Base-by-base conservation (phyloP, 2,329 filamentous ascomycete species). In the Colletotrichum chrysophilum region DNA sequence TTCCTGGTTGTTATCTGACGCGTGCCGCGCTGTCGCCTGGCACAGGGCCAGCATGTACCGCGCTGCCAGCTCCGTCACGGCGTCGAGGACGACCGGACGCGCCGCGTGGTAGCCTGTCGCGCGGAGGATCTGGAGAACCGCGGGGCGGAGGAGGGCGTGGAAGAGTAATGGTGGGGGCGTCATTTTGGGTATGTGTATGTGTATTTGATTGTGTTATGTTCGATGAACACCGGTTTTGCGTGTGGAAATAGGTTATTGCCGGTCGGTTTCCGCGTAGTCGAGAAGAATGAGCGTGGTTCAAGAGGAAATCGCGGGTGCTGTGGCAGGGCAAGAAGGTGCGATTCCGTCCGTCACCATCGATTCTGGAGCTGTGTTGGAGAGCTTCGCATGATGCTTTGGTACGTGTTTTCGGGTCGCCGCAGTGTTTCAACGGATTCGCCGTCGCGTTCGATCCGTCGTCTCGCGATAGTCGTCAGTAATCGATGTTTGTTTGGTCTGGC, bases 101-200 rank as follows among this genome's bases (percentile, higher is more conserved):
- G 95, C 94, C 56, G 93, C 90, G 83, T 97, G 95, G 86, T 97
- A 98, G 82, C 96, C 96, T 28, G 95, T 94, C 34, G 96, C 95
- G 81, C 96, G 95, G 67, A 98, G 92, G 80, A 98, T 96, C 85
- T 98, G 96, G 74, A 98, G 92, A 76, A 98, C 92, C 64, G 93
- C 93, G 3, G 96, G 96, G 56, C 96, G 95, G 73, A 98, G 90
- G 78, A 98, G 93, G 76, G 94, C 93, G 85, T 95, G 93, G 86
- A 88, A 90, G 72, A 90, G 84, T n/a, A 87, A 84, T 12, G 86
- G 84, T 5, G 86, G 87, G 36, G 81, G 85, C 77, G 85, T 85
- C 88, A 89, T 90, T 48, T 34, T 72, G 16, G 18, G 67, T 65
- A 8, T 67, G 48, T 28, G 4, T n/a, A 16, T n/a, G 24, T 28